phyloP scores from a whole-genome alignment of 805 yeast species.

The Candida boleticola region DNA sequence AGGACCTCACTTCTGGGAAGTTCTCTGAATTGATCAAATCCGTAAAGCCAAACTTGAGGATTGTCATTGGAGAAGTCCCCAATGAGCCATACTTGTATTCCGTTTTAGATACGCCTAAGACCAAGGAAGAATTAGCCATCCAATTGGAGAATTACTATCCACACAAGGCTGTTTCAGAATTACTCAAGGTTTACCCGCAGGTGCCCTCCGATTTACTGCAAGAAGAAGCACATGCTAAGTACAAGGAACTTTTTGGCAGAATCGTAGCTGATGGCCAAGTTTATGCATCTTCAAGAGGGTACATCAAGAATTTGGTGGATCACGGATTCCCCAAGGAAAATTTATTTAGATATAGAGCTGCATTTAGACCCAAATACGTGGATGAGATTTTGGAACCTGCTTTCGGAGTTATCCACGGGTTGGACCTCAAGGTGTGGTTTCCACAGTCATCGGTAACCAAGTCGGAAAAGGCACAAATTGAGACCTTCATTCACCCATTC shows the following conservation, averaged over 20 bases:
- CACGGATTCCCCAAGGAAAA: slow-evolving; percentile 24
- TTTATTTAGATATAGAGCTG: slow-evolving; percentile 27
- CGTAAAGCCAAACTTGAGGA: slow-evolving; percentile 14
- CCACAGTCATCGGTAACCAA: slow-evolving; percentile 23
- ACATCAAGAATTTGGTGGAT: slow-evolving; percentile 23
- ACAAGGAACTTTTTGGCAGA: slow-evolving; percentile 27
- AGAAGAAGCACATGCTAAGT: slow-evolving; percentile 14
- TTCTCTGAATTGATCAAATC: slow-evolving; percentile 19
- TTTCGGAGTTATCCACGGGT: slow-evolving; percentile 34
- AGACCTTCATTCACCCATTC: slow-evolving; percentile 27
- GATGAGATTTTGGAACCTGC: slow-evolving; percentile 18
- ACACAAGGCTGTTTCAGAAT: slow-evolving; percentile 18
- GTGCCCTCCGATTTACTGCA: slow-evolving; percentile 11
- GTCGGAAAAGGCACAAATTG: slow-evolving; percentile 20
- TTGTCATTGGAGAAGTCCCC: slow-evolving; percentile 32
- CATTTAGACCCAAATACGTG: slow-evolving; percentile 23
- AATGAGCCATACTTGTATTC: slow-evolving; percentile 32
- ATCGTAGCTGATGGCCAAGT: slow-evolving; percentile 40
- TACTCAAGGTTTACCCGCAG: slow-evolving; percentile 20
- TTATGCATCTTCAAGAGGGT: slow-evolving; percentile 36
- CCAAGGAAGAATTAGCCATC: slow-evolving; percentile 22
- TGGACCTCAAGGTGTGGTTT: slow-evolving; percentile 36
- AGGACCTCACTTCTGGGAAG: slow-evolving; percentile 28
- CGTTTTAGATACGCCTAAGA: slow-evolving; percentile 25
- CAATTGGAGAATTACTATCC: slow-evolving; percentile 39